Percentiles rank a stretch among this genome's conserved stretches.
Evolutionary conservation across 2,329 filamentous ascomycete genomes (phyloP).

Genomic region (Drechslera avenae): DNA sequence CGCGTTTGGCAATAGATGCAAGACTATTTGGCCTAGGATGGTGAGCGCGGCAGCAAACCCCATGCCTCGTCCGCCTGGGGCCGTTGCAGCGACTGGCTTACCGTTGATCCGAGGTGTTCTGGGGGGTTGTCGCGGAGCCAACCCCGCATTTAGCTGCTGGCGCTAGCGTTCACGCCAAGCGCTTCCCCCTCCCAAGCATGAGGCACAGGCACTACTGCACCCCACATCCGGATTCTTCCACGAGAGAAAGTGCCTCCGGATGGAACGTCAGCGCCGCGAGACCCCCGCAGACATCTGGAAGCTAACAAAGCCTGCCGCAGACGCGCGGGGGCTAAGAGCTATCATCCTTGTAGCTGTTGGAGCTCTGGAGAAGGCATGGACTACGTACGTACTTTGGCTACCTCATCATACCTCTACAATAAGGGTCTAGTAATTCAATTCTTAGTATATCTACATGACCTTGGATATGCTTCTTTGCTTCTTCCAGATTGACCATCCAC

Average conservation of each 20-base stretch:
- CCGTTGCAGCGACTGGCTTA: slow-evolving; percentile 8
- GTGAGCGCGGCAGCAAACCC: not conserved
- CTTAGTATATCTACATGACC: not conserved
- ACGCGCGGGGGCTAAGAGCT: slow-evolving; percentile 5
- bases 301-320: slow-evolving; percentile 19
- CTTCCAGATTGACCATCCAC: not conserved
- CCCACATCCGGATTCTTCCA: slow-evolving; percentile 41
- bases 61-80: not conserved
- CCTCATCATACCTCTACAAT: not conserved
- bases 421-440: not conserved
- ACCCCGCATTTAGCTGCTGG: slow-evolving; percentile 27
- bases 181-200: slow-evolving; percentile 20
- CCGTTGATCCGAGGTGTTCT: slow-evolving; percentile 5
- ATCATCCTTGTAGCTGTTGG: slow-evolving; percentile 12
- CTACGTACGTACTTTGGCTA: not conserved
- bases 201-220: slow-evolving; percentile 32
- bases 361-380: slow-evolving; percentile 18
- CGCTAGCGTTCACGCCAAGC: slow-evolving; percentile 32
- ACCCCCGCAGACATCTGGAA: slow-evolving; percentile 22
- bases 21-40: not conserved
- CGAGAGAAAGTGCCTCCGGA: slow-evolving; percentile 11
- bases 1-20: not conserved
- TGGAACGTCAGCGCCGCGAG: slow-evolving; percentile 26
- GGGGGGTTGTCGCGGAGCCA: slow-evolving; percentile 5
- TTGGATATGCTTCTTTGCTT: not conserved